Evolutionary conservation across 2,329 filamentous ascomycete genomes (phyloP).

Genomic region (Phyllosticta capitalensis): DNA sequence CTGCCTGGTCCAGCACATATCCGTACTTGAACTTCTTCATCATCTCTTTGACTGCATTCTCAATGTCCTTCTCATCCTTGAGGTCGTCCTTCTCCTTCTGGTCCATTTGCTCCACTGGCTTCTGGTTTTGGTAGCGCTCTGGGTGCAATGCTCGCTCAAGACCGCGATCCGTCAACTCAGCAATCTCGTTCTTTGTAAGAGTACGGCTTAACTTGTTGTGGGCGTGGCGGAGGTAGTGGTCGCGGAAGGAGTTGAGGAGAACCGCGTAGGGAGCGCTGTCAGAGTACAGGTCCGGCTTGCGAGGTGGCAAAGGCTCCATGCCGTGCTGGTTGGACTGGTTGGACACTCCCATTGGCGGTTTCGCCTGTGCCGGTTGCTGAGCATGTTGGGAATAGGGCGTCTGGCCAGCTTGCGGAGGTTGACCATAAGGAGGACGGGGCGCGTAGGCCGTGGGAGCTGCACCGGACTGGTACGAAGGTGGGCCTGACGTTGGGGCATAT

Average conservation of each 20-base stretch:
- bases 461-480: slow-evolving; percentile 2
- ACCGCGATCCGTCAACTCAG: slow-evolving; percentile 7
- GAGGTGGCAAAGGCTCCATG: slow-evolving; percentile 4
- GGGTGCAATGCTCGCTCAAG: slow-evolving; percentile 7
- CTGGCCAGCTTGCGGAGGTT: slow-evolving; percentile 1
- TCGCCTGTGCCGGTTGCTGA: slow-evolving; percentile 1
- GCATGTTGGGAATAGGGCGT: neutral
- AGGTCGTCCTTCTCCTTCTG: slow-evolving; percentile 5
- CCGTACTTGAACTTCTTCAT: slow-evolving; percentile 9
- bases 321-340: neutral
- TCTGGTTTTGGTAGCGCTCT: slow-evolving; percentile 1
- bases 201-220: slow-evolving; percentile 5
- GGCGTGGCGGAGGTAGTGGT: slow-evolving; percentile 6
- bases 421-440: slow-evolving; percentile 1
- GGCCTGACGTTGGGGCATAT: neutral
- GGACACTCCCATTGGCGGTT: neutral
- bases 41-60: slow-evolving; percentile 10
- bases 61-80: slow-evolving; percentile 10
- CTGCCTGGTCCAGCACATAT: slow-evolving; percentile 6
- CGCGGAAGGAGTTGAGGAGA: slow-evolving; percentile 10
- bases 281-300: slow-evolving; percentile 5
- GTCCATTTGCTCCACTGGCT: slow-evolving; percentile 4
- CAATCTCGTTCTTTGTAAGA: slow-evolving; percentile 3
- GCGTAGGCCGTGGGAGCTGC: neutral
- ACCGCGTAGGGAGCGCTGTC: slow-evolving; percentile 3